These are phyloP conservation scores for Hypsizygus ulmarius DNA, from an alignment of 1,284 basidiomycete genomes.

Conservation along the genomic window DNA sequence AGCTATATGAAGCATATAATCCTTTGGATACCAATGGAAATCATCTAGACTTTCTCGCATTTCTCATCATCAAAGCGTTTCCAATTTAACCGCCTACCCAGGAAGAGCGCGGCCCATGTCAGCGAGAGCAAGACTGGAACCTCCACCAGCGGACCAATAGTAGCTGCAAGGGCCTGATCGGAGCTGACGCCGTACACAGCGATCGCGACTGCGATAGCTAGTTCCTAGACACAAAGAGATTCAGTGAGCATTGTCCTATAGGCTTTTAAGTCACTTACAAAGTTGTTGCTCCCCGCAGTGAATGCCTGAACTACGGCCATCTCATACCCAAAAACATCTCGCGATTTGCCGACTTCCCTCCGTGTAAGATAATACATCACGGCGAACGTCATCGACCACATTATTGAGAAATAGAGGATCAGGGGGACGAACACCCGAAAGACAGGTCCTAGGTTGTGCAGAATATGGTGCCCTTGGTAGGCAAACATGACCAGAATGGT, in stretches of 20 bases:
- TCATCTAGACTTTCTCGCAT: background rate
- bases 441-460: conserved; percentile 66
- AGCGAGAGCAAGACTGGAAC: conserved; percentile 74
- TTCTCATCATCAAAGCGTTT: background rate
- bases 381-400: conserved; percentile 69
- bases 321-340: conserved; percentile 54
- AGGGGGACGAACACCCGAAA: conserved; percentile 82
- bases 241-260: too few relatives aligned
- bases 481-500: conserved; percentile 80
- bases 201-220: conserved; percentile 83
- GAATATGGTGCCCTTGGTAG: conserved; percentile 59
- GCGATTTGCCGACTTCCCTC: conserved; percentile 18
- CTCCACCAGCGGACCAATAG: conserved; percentile 77
- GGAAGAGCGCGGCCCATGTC: conserved; percentile 67
- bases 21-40: too few relatives aligned
- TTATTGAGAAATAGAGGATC: conserved; percentile 74
- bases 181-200: conserved; percentile 75
- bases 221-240: conserved; percentile 59
- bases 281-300: conserved; percentile 56
- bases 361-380: conserved; percentile 50
- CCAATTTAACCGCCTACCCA: conserved; percentile 51
- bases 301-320: conserved; percentile 70
- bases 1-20: too few relatives aligned
- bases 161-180: conserved; percentile 75
- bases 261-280: conserved; percentile 31